Evolutionary conservation across 345 rosid species (phyloP), one percentile per base, ranked within the genome.

Genomic region (Passiflora organensis): DNA sequence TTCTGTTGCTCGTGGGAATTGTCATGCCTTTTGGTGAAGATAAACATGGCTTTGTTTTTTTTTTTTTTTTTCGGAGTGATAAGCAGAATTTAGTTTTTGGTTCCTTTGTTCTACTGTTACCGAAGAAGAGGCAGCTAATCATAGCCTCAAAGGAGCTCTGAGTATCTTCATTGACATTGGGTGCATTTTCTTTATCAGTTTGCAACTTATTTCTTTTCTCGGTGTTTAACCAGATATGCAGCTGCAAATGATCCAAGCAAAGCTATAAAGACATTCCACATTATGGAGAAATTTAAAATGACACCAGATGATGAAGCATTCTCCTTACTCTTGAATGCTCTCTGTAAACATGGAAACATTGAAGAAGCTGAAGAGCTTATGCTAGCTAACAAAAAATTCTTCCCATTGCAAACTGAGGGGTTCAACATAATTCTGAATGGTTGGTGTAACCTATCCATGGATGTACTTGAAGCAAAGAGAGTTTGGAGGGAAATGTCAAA

Each of bases 291-390:
- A 72, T 91, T 85, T 70, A 78, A 81, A 67, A 60, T 74, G 58
- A 56, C 62, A 8, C 95, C 88, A 4, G 96, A 88, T 58, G 84
- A 85, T 60, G 95, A 88, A 73, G 90, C 90, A n/a, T 88, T 80
- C 64, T 58, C 47, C 44, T 59, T 63, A 44, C 76, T 84, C 50
- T 32, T 91, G 39, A 61, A 53, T 55, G 65, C 80, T 25, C 82
- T 91, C 20, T 91, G 95, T 61, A 77, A 62, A 58, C 70, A 86
- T 59, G 98, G 98, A 15, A 75, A 83, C 67, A 72, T 88, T 39
- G 98, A 91, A 68, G 87, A 91, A 69, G 96, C 96, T n/a, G 90
- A 88, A 71, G 95, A 91, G 75, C 82, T 82, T 62, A 84, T 88
- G 98, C 79, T 91, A 56, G 64, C 56, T 37, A 91, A 76, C 60